A percentile compares a stretch with the other conserved stretches of the same genome.
Conservation (phyloP, 179 eudicot species). For the Heliamphora pulchella region DNA sequence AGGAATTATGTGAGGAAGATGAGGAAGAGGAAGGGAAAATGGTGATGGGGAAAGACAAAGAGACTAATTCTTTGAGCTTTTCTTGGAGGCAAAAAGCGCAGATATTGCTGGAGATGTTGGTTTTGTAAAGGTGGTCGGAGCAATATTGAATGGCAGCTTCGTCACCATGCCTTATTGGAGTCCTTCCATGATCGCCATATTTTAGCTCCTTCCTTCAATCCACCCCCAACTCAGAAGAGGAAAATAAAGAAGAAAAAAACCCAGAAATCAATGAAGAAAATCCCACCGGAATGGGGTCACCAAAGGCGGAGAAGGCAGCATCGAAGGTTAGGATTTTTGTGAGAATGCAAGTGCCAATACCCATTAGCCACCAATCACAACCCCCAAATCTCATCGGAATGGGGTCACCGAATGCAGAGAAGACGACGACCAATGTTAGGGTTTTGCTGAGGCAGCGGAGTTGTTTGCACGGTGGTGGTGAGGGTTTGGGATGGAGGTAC, state of each 20-base stretch:
- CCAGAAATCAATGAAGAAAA: neutral
- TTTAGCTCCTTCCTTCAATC: neutral
- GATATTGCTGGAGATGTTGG: slow-evolving; percentile 64
- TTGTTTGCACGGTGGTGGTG: too few species aligned
- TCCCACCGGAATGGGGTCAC: too few species aligned
- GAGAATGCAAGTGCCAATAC: too few species aligned
- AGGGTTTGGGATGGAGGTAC: too few species aligned
- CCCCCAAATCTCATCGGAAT: too few species aligned
- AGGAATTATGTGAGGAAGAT: slow-evolving; percentile 51
- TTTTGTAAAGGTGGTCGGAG: slow-evolving; percentile 49
- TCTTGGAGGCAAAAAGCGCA: slow-evolving; percentile 86
- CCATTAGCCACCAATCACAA: too few species aligned
- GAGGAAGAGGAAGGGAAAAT: slow-evolving; percentile 38
- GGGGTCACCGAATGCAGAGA: too few species aligned
- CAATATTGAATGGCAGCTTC: slow-evolving; percentile 50
- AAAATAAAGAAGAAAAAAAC: neutral
- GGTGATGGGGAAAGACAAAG: slow-evolving; percentile 47
- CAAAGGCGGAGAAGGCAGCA: too few species aligned
- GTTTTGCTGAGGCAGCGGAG: too few species aligned
- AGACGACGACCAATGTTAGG: too few species aligned
- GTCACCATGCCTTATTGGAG: slow-evolving; percentile 40
- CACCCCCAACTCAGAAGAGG: too few species aligned
- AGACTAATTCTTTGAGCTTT: slow-evolving; percentile 61
- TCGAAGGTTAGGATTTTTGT: too few species aligned
- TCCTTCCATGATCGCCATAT: slow-evolving; percentile 40